phyloP scores from a whole-genome alignment of 306 rosid genomes.

The Cotoneaster glaucophyllus region DNA sequence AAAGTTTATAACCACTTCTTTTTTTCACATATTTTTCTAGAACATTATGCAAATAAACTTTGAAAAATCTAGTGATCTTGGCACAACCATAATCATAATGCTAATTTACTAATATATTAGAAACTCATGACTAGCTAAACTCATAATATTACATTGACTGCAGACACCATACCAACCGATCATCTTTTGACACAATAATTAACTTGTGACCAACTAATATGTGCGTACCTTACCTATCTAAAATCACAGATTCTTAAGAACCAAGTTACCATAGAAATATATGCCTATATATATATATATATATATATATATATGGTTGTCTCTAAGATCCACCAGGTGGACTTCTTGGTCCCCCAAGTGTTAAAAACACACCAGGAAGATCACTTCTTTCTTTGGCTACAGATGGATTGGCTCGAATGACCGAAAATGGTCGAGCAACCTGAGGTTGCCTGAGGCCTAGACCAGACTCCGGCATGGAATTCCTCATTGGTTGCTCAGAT shows the following conservation, averaged over 20 bases:
- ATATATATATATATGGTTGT: neutral
- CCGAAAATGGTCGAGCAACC: conserved; percentile 29
- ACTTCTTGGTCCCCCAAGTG: conserved; percentile 83
- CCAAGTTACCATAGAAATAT: neutral
- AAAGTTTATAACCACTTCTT: no score
- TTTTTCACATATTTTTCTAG: neutral
- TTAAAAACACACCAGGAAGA: conserved; percentile 68
- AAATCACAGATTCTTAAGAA: conserved; percentile 24
- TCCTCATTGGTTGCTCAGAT: conserved; percentile 25
- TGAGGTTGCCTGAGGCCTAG: conserved; percentile 35
- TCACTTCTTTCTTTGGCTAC: conserved; percentile 54
- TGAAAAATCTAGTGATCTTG: neutral
- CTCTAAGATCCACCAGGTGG: conserved; percentile 28
- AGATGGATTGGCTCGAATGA: conserved; percentile 28
- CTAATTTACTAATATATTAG: neutral
- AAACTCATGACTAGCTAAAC: neutral
- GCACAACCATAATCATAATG: neutral
- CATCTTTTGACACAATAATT: neutral
- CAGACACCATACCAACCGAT: conserved; percentile 1
- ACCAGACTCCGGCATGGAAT: conserved; percentile 17
- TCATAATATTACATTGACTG: neutral
- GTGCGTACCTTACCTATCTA: neutral
- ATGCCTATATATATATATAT: neutral
- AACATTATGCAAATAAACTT: neutral
- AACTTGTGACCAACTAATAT: neutral